Evolutionary conservation across 192 early-diverging fungal species (phyloP).

Genomic region (Backusella luteola): DNA sequence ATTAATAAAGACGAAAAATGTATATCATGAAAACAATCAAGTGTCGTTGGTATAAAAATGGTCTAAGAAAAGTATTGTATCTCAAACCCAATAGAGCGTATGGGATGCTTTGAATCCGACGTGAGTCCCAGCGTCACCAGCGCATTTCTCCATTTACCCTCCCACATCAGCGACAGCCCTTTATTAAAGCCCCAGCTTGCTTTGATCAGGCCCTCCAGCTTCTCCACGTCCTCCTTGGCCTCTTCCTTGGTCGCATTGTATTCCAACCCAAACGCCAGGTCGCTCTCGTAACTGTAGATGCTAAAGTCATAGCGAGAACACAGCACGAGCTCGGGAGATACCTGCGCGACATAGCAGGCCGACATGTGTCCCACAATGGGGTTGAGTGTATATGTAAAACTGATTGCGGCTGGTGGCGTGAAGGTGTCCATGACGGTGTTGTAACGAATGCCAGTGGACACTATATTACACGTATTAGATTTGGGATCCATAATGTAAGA

Average conservation of each 20-base stretch:
- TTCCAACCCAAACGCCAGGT: constrained; percentile 83
- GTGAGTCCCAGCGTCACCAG: constrained; percentile 69
- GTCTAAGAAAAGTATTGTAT: constrained; percentile 57
- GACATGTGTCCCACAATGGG: constrained; percentile 94
- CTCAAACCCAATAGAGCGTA: constrained; percentile 53
- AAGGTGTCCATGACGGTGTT: constrained; percentile 50
- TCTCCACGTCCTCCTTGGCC: constrained; percentile 24
- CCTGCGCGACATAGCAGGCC: constrained; percentile 77
- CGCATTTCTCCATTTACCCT: constrained; percentile 61
- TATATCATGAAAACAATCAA: background rate
- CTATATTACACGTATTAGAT: constrained; percentile 20
- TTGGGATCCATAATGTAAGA: background rate
- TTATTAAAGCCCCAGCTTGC: constrained; percentile 25
- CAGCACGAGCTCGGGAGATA: constrained; percentile 65
- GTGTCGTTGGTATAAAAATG: background rate
- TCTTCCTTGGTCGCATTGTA: constrained; percentile 50
- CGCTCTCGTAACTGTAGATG: constrained; percentile 86
- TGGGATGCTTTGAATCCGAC: constrained; percentile 54
- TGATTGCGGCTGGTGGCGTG: constrained; percentile 42
- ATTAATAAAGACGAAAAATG: background rate
- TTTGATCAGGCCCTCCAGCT: constrained; percentile 36
- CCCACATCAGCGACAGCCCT: constrained; percentile 70
- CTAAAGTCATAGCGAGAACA: constrained; percentile 90
- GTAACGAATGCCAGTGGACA: constrained; percentile 70
- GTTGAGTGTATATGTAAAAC: constrained; percentile 75